These are phyloP conservation scores for Colletotrichum truncatum DNA, from an alignment of 2,329 filamentous ascomycete genomes.

Conservation along the genomic window DNA sequence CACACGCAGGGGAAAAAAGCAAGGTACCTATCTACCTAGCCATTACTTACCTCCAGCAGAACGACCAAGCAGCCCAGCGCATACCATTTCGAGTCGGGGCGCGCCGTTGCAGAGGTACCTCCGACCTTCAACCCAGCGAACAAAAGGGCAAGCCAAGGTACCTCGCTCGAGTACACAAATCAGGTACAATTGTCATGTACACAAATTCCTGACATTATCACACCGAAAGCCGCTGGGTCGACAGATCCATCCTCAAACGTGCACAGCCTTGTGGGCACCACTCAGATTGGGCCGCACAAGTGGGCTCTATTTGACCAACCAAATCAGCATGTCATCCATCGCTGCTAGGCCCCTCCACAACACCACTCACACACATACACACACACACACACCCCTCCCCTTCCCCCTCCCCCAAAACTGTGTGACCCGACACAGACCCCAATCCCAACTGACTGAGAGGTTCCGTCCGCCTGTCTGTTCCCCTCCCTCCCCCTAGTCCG, in stretches of 20 bases:
- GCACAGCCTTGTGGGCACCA: slow-evolving; percentile 34
- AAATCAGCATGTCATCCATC: not conserved
- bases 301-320: slow-evolving; percentile 7
- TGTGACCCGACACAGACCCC: slow-evolving; percentile 13
- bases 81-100: slow-evolving; percentile 25
- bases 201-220: not conserved
- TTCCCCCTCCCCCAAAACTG: not conserved
- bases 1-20: not conserved
- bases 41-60: not conserved
- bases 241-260: slow-evolving; percentile 33
- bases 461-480: not conserved
- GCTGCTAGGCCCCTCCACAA: not conserved
- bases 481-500: slow-evolving; percentile 2
- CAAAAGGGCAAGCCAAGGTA: not conserved
- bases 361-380: not conserved
- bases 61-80: slow-evolving; percentile 6
- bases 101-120: slow-evolving; percentile 26
- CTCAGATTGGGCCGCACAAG: slow-evolving; percentile 15
- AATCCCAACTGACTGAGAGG: slow-evolving; percentile 2
- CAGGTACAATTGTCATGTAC: slow-evolving; percentile 4
- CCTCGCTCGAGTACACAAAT: not conserved
- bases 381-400: not conserved
- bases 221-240: slow-evolving; percentile 15
- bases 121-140: not conserved
- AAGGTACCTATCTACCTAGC: not conserved